Percentiles rank a stretch among this genome's conserved stretches.
These are phyloP conservation scores for Camelina sativa DNA, from an alignment of 345 rosid genomes.

Conservation along the genomic window DNA sequence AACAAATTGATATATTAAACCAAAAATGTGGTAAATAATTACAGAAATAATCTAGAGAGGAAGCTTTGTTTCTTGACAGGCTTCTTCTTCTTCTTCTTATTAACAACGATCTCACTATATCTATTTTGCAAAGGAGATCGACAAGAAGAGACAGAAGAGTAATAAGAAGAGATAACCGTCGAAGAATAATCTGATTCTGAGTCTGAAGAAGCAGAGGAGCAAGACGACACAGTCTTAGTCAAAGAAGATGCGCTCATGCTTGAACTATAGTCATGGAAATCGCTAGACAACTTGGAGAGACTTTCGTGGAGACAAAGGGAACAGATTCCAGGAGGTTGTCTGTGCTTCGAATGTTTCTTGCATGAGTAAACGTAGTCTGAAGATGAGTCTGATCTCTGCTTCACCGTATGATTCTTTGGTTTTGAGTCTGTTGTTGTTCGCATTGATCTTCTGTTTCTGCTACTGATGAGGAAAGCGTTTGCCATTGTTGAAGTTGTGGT, in stretches of 20 bases:
- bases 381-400: slow-evolving; percentile 33
- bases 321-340: slow-evolving; percentile 46
- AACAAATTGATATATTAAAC: slow-evolving; percentile 6
- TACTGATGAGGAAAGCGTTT: slow-evolving; percentile 36
- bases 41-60: slow-evolving; percentile 43
- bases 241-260: slow-evolving; percentile 31
- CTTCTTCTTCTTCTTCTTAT: slow-evolving; percentile 41
- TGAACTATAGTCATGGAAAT: slow-evolving; percentile 28
- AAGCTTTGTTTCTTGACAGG: slow-evolving; percentile 40
- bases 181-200: slow-evolving; percentile 41
- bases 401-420: slow-evolving; percentile 30
- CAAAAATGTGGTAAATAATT: slow-evolving; percentile 18
- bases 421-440: slow-evolving; percentile 34
- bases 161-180: slow-evolving; percentile 31
- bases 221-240: slow-evolving; percentile 36
- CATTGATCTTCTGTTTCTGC: slow-evolving; percentile 43
- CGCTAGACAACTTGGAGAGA: slow-evolving; percentile 41
- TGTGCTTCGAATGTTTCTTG: slow-evolving; percentile 45
- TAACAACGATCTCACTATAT: slow-evolving; percentile 42
- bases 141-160: slow-evolving; percentile 46
- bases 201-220: slow-evolving; percentile 32
- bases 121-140: slow-evolving; percentile 45
- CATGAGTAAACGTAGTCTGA: slow-evolving; percentile 28
- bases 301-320: slow-evolving; percentile 41
- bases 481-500: slow-evolving; percentile 38